Conservation (phyloP, 139 green algal species). For the Deuterostichococcus epilithicus region DNA sequence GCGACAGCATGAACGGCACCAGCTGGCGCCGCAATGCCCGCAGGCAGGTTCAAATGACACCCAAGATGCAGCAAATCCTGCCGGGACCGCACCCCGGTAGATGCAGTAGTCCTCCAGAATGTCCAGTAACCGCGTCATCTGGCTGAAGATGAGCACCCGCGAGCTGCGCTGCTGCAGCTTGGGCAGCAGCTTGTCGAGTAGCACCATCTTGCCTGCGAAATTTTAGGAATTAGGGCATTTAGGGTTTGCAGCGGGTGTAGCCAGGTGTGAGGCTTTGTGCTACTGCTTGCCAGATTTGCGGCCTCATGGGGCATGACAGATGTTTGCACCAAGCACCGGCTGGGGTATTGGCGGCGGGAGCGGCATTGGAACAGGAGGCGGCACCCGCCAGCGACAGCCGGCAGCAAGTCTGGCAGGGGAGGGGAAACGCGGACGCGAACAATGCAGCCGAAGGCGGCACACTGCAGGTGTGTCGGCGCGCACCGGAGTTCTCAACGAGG, state of each 20-base stretch:
- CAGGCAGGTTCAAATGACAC: no score
- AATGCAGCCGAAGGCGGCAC: not conserved
- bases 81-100: constrained; percentile 52
- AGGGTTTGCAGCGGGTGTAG: no score
- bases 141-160: constrained; percentile 89
- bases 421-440: no score
- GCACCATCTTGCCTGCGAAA: constrained; percentile 81
- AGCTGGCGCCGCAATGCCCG: not conserved
- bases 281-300: no score
- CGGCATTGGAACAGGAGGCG: no score
- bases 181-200: constrained; percentile 87
- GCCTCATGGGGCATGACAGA: no score
- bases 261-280: no score
- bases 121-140: constrained; percentile 96
- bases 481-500: constrained; percentile 72
- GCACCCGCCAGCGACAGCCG: no score
- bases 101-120: constrained; percentile 96
- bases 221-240: no score
- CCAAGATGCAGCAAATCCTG: not conserved
- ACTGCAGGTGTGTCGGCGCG: not conserved
- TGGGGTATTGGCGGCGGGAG: no score
- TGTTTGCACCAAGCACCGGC: no score
- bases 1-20: not conserved
- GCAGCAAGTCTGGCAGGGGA: no score
- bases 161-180: constrained; percentile 74